phyloP scores from a whole-genome alignment of 306 rosid genomes.

The Fragaria vesca region DNA sequence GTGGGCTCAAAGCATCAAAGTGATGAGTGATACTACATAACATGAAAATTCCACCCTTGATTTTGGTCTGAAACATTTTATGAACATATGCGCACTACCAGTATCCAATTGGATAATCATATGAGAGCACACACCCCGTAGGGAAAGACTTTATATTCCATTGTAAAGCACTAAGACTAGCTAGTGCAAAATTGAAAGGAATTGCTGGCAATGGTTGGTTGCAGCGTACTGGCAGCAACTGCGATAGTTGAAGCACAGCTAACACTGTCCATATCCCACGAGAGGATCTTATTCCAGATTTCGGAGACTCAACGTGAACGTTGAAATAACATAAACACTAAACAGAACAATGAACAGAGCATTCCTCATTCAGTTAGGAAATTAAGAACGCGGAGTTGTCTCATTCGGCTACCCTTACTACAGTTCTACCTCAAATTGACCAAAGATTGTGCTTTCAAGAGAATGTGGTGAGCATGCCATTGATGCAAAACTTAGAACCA shows the following conservation, averaged over 20 bases:
- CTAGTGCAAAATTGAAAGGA: constrained; percentile 2
- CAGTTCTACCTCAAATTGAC: background rate
- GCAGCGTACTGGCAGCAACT: background rate
- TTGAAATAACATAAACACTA: background rate
- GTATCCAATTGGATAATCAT: background rate
- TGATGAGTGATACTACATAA: background rate
- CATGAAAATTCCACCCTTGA: constrained; percentile 1
- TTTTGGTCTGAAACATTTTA: background rate
- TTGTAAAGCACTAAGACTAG: constrained; percentile 1
- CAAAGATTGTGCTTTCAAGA: background rate
- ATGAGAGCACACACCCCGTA: background rate
- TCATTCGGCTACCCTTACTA: background rate
- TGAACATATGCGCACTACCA: background rate
- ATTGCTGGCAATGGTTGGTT: background rate
- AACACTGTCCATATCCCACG: background rate
- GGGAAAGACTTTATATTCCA: background rate
- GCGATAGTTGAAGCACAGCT: background rate
- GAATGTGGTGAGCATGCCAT: background rate
- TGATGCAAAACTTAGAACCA: background rate
- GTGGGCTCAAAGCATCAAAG: background rate
- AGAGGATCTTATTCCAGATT: background rate
- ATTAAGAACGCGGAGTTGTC: background rate
- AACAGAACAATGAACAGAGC: background rate
- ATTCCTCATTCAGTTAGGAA: background rate
- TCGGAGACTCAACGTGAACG: background rate